Evolutionary conservation across 352 stramenopile species (phyloP), one percentile per base, ranked within the genome.

Genomic region (Phytophthora citrophthora): DNA sequence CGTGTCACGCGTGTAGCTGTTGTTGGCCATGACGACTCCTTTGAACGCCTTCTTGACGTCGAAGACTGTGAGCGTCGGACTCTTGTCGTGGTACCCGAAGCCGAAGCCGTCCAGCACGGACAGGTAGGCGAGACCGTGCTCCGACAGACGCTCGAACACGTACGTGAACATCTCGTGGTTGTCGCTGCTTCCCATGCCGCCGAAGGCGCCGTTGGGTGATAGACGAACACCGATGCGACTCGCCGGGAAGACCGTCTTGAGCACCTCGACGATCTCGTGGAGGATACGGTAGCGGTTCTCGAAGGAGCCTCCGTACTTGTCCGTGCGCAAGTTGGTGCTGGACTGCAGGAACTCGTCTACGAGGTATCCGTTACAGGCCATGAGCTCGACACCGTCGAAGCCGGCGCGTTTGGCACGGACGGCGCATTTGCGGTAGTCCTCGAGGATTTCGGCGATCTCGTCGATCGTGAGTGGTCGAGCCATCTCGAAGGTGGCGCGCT

Each of bases 11-110:
- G 55, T 48, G 26, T 64, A 64, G 45, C 46, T 45, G 23, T 64
- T 57, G 26, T 64, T 64, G 27, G 55, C 55, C 23, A 56, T 56
- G 36, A 64, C 46, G n/a, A 5, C 50, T 4, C 55, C 55, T 36
- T 56, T 56, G 36, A 64, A 64, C 2, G 45, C 55, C 29, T 40
- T 64, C 55, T 64, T 64, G n/a, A 45, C 55, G 36, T 64, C 55
- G 16, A 64, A 56, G 4, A 46, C 32, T 1, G 24, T 57, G 10
- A 56, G 13, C 7, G 46, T 46, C 1, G 20, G 55, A 26, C 55
- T 52, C 31, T 63, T 18, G 4, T 16, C 32, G 5, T 32, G 24
- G 45, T 63, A 63, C 6, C 45, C 55, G 26, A 54, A 54, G 16
- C 53, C 18, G 20, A 49, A 61, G 4, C 53, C 53, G 24, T 61